Evolutionary conservation across 129 eudicot species (phyloP), one percentile per base, ranked within the genome.

Genomic region (Artemisia tridentata): DNA sequence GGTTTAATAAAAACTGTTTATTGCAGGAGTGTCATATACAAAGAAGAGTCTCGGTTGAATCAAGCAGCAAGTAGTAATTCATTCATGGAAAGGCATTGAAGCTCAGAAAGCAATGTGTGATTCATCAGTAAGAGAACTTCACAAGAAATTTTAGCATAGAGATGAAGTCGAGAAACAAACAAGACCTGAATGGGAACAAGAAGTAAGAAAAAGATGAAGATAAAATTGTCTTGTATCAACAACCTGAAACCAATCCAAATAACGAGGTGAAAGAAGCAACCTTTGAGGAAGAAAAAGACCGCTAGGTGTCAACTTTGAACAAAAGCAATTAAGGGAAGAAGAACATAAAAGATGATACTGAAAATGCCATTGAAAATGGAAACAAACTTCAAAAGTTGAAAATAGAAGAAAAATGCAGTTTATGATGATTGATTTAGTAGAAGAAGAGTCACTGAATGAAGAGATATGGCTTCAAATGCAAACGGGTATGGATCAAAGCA

Each of bases 51-150:
- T 74, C 86, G 98, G 77, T 70, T 89, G 74, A n/a, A n/a, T n/a
- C n/a, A n/a, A n/a, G n/a, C n/a, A 93, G 73, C 89, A 81, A 60
- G 96, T 95, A 12, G 78, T 89, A 48, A 89, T 95, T 71, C 95
- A 89, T 64, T 81, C 97, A n/a, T 83, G 95, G n/a, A 96, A 93
- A 90, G 83, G 91, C n/a, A n/a, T n/a, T n/a, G n/a, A n/a, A n/a
- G n/a, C n/a, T n/a, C n/a, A n/a, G n/a, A n/a, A n/a, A n/a, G n/a
- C n/a, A n/a, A n/a, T n/a, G n/a, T n/a, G n/a, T n/a, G n/a, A n/a
- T n/a, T n/a, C n/a, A n/a, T n/a, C n/a, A n/a, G n/a, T n/a, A 25
- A 3, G 3, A 72, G 92, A 93, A 38, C 96, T 89, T 8, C 86
- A 87, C 58, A 78, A n/a, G n/a, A n/a, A n/a, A n/a, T n/a, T n/a